These are phyloP conservation scores for Phlyctochytrium bullatum DNA, from an alignment of 192 early-diverging fungal genomes.

Conservation along the genomic window DNA sequence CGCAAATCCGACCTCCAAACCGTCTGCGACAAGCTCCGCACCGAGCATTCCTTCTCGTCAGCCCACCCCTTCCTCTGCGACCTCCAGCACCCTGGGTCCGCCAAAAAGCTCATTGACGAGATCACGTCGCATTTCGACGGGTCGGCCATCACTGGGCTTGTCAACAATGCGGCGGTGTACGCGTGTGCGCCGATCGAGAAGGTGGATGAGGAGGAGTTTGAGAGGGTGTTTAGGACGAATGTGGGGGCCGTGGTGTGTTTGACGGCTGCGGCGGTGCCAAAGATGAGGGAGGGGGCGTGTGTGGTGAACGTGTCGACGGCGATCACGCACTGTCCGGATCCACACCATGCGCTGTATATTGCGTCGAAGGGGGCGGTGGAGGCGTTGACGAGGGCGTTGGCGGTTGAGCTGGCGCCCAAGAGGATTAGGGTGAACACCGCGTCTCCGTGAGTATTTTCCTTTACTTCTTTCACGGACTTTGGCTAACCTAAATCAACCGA, in stretches of 20 bases:
- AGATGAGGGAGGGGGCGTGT: conserved; percentile 24
- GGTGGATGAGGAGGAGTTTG: conserved; percentile 28
- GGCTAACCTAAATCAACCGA: no score
- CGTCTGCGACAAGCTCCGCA: background rate
- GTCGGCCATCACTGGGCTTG: conserved; percentile 1
- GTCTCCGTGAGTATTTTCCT: conserved; percentile 16
- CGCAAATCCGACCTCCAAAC: background rate
- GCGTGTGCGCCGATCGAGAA: conserved; percentile 17
- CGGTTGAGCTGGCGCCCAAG: conserved; percentile 32
- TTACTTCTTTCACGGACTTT: background rate
- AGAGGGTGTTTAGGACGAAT: conserved; percentile 27
- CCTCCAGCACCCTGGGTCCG: no score
- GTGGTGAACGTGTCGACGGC: conserved; percentile 37
- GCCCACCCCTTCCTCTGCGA: no score
- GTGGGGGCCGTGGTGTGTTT: conserved; percentile 32
- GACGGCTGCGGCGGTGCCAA: conserved; percentile 16
- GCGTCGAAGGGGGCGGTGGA: conserved; percentile 35
- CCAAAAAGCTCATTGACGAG: conserved; percentile 4
- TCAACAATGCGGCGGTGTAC: conserved; percentile 38
- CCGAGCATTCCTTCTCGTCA: background rate
- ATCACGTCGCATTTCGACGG: background rate
- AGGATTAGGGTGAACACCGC: conserved; percentile 37
- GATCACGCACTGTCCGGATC: conserved; percentile 9
- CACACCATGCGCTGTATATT: conserved; percentile 10
- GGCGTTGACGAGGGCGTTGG: conserved; percentile 29